Base-by-base conservation (phyloP, 2,329 filamentous ascomycete species). In the Sphaerostilbella broomeana region DNA sequence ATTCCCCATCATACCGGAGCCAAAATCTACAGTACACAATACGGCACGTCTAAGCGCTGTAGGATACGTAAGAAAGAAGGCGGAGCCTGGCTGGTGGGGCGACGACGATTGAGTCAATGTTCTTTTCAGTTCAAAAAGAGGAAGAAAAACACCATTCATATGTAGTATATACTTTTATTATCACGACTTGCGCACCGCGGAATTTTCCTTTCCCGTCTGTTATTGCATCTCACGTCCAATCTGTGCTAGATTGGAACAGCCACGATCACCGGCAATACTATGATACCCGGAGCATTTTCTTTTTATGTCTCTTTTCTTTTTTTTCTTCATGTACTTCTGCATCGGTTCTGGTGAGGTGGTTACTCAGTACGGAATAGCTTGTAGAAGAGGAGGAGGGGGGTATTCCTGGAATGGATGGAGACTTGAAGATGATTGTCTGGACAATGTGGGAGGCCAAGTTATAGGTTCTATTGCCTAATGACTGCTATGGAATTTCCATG, bases 21-120 rank as follows among this genome's bases (percentile, higher is more conserved):
- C 42, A 19, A 49, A 52, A 30, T 45, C 47, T 8, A 53, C 55
- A 16, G 46, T 55, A 33, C 55, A 52, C 48, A 64, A 65, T 49
- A 58, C 60, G 35, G 67, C 64, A 9, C 61, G 68, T 5, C 38
- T 60, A 25, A 61, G 59, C 25, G 58, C 59, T 2, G 56, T 60
- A 13, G 59, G 58, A 9, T 49, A 50, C 13, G 46, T 45, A 4
- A 44, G 32, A 13, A 46, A 52, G 6, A 48, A 50, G 18, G 52
- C 51, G 5, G 56, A 59, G 6, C 50, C 57, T 24, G 59, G 60
- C 3, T 62, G 55, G 51, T 66, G 62, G 65, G 64, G 61, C n/a
- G 63, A 68, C 33, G 63, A 69, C 28, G 63, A 56, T 38, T 58
- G 47, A 54, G 44, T 22, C 27, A 35, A 7, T 12, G n/a, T 7